phyloP scores from a whole-genome alignment of 306 rosid genomes.

The Arachis hypogaea region DNA sequence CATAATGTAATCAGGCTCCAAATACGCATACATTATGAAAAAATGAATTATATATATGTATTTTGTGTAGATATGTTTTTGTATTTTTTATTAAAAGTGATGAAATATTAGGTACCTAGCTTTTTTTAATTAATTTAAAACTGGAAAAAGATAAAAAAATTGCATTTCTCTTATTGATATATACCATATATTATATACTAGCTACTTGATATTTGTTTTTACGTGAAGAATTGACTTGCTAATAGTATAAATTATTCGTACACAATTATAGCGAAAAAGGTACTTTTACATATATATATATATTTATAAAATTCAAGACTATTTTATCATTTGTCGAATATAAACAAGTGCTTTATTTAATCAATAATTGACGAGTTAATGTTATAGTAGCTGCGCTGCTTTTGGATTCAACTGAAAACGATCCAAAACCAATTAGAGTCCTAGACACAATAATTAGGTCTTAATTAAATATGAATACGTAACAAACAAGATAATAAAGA shows the following conservation, averaged over 20 bases:
- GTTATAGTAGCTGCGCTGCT: slow-evolving; percentile 23
- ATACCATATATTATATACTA: neutral
- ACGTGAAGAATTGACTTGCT: neutral
- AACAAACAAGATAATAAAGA: neutral
- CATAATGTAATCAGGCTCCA: neutral
- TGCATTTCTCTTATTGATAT: too few species aligned
- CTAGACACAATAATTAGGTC: neutral
- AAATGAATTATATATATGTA: too few species aligned
- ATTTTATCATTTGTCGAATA: neutral
- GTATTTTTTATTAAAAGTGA: too few species aligned
- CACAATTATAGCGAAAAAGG: neutral
- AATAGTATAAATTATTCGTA: neutral
- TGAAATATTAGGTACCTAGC: too few species aligned
- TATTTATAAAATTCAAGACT: neutral
- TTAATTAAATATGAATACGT: slow-evolving; percentile 9
- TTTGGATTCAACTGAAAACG: slow-evolving; percentile 5
- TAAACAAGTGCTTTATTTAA: slow-evolving; percentile 10
- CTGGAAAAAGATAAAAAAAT: too few species aligned
- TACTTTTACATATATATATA: neutral
- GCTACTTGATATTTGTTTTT: neutral
- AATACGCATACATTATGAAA: neutral
- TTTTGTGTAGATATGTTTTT: too few species aligned
- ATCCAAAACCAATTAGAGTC: slow-evolving; percentile 4
- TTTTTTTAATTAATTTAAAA: too few species aligned
- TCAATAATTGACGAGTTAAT: slow-evolving; percentile 31